phyloP scores from a whole-genome alignment of 495 filamentous ascomycete genomes.

The Daldinia loculata region DNA sequence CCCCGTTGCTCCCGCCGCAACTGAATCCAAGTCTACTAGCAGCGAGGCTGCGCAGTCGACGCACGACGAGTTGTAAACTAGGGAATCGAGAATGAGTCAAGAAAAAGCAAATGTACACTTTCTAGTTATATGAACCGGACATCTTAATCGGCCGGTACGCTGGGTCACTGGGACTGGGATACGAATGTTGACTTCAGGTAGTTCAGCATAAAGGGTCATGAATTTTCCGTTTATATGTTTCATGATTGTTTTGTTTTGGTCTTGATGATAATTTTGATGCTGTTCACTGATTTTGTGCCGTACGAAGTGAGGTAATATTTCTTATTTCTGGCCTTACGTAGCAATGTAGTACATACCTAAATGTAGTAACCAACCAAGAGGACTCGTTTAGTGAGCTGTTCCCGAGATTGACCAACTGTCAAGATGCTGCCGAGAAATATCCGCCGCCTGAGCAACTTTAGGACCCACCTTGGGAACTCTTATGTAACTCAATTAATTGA shows the following conservation, averaged over 20 bases:
- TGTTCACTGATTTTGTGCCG: background rate
- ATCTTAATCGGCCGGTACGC: slow-evolving; percentile 37
- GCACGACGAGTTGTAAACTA: slow-evolving; percentile 73
- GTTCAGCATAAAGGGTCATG: slow-evolving; percentile 46
- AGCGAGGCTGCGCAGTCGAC: slow-evolving; percentile 52
- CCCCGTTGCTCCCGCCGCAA: slow-evolving; percentile 61
- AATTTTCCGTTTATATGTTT: slow-evolving; percentile 35
- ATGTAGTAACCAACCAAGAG: background rate
- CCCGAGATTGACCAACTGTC: slow-evolving; percentile 10
- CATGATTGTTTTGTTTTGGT: background rate
- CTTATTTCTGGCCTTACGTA: background rate
- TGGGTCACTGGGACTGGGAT: slow-evolving; percentile 44
- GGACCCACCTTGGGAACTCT: slow-evolving; percentile 25
- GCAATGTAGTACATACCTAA: background rate
- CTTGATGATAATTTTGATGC: background rate
- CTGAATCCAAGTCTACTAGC: slow-evolving; percentile 59
- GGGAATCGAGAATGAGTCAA: slow-evolving; percentile 22
- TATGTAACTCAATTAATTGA: slow-evolving; percentile 25
- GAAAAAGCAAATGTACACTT: slow-evolving; percentile 41
- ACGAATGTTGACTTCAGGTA: slow-evolving; percentile 45
- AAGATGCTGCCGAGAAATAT: slow-evolving; percentile 38
- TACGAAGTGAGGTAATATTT: background rate
- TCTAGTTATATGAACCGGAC: slow-evolving; percentile 39
- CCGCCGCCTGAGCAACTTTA: slow-evolving; percentile 11
- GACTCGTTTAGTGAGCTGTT: background rate